Evolutionary conservation across 225 moss, liverwort and hornwort species (phyloP).

Genomic region (Pleurozium schreberi): DNA sequence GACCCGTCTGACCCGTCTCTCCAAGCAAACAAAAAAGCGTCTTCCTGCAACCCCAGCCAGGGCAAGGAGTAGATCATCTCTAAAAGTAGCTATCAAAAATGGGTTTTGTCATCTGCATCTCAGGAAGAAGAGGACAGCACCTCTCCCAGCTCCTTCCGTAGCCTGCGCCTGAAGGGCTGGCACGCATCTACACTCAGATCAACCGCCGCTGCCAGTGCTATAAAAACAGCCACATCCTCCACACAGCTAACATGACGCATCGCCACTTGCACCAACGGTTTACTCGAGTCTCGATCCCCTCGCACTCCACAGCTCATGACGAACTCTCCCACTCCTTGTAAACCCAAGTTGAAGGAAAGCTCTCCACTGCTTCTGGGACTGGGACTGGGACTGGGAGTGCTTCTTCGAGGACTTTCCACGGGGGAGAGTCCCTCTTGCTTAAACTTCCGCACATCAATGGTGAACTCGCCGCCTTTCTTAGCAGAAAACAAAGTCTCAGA

Average conservation of each 20-base stretch:
- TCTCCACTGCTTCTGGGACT: conserved; percentile 72
- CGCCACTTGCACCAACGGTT: conserved; percentile 66
- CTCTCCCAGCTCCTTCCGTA: conserved; percentile 56
- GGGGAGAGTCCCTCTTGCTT: conserved; percentile 53
- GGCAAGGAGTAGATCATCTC: background rate
- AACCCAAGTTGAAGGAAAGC: conserved; percentile 45
- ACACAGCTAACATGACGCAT: conserved; percentile 75
- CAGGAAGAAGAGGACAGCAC: conserved; percentile 26
- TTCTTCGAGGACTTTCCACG: conserved; percentile 42
- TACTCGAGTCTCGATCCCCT: conserved; percentile 46
- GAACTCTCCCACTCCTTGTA: conserved; percentile 67
- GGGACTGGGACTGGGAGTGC: conserved; percentile 22
- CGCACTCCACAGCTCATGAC: conserved; percentile 78
- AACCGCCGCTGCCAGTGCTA: conserved; percentile 76
- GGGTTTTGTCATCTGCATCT: background rate
- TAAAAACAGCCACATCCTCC: conserved; percentile 75
- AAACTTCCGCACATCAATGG: conserved; percentile 55
- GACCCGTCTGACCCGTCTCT: background rate
- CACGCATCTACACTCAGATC: conserved; percentile 88
- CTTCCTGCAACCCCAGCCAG: background rate
- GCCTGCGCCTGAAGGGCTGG: conserved; percentile 60
- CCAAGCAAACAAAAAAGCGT: background rate
- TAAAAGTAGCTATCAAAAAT: conserved; percentile 33
- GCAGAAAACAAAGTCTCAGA: conserved; percentile 46
- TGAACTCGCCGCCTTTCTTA: conserved; percentile 68